Conservation (phyloP, 148 eudicot species). For the Fagopyrum homotropicum region DNA sequence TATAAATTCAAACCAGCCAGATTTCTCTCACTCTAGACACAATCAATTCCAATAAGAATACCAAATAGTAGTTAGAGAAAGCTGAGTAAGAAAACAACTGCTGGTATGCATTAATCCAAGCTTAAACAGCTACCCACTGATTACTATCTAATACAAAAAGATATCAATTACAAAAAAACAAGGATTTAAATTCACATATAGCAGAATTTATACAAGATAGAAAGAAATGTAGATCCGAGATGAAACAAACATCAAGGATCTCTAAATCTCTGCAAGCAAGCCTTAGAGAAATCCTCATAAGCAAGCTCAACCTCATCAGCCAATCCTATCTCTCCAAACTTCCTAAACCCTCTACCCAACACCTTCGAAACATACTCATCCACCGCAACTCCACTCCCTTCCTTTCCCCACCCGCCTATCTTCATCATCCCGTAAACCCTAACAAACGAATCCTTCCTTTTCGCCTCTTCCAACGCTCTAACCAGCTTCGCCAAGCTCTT, state of each 20-base stretch:
- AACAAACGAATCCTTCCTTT: conserved; percentile 47
- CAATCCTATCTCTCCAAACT: conserved; percentile 50
- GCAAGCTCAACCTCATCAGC: conserved; percentile 56
- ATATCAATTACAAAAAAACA: neutral
- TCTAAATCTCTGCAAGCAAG: conserved; percentile 18
- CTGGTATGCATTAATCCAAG: neutral
- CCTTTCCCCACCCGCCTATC: conserved; percentile 55
- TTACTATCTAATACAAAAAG: neutral
- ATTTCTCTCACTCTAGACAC: neutral
- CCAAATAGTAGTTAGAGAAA: neutral
- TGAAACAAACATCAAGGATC: conserved; percentile 2
- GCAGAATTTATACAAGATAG: neutral
- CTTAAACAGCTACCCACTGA: neutral
- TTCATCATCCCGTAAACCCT: conserved; percentile 74
- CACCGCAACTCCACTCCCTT: conserved; percentile 28
- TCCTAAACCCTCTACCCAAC: conserved; percentile 62
- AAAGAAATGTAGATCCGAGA: neutral
- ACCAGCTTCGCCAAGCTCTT: conserved; percentile 55
- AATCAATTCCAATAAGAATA: neutral
- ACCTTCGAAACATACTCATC: conserved; percentile 79
- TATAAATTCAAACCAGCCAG: neutral
- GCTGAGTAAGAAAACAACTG: neutral
- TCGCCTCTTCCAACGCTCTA: conserved; percentile 48
- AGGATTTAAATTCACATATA: neutral
- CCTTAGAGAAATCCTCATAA: conserved; percentile 16